Percentiles rank a stretch among this genome's conserved stretches.
Conservation (phyloP, 225 moss, liverwort and hornwort genomes). For the Thuidium tamariscinum region DNA sequence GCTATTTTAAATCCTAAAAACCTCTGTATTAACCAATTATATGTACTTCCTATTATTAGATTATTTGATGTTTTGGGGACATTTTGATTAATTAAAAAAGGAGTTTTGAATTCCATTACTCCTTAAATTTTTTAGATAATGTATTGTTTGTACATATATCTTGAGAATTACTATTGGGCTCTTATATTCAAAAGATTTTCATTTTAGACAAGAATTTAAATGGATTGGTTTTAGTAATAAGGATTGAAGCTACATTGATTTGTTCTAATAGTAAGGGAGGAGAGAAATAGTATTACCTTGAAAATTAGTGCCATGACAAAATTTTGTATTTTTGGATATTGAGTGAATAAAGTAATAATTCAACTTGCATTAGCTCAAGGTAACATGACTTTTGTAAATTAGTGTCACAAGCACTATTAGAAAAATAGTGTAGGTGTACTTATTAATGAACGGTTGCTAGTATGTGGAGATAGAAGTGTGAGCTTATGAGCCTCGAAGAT, state of each 20-base stretch:
- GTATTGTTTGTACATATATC: neutral
- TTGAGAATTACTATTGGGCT: neutral
- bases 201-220: neutral
- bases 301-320: neutral
- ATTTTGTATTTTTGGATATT: neutral
- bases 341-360: too few species aligned
- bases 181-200: neutral
- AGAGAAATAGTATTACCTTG: accelerated
- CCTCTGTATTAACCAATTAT: neutral
- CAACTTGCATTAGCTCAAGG: too few species aligned
- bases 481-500: too few species aligned
- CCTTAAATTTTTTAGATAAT: neutral
- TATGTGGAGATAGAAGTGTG: too few species aligned
- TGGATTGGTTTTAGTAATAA: neutral
- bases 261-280: neutral
- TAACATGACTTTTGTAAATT: neutral
- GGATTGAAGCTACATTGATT: neutral
- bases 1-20: neutral
- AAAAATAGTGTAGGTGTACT: neutral
- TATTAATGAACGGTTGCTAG: accelerated
- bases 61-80: neutral
- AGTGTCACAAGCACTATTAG: accelerated
- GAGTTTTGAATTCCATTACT: neutral
- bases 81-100: neutral
- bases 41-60: neutral